Percentiles rank a stretch among this genome's conserved stretches.
Conservation (phyloP, 495 filamentous ascomycete genomes). For the Neohortaea acidophila region DNA sequence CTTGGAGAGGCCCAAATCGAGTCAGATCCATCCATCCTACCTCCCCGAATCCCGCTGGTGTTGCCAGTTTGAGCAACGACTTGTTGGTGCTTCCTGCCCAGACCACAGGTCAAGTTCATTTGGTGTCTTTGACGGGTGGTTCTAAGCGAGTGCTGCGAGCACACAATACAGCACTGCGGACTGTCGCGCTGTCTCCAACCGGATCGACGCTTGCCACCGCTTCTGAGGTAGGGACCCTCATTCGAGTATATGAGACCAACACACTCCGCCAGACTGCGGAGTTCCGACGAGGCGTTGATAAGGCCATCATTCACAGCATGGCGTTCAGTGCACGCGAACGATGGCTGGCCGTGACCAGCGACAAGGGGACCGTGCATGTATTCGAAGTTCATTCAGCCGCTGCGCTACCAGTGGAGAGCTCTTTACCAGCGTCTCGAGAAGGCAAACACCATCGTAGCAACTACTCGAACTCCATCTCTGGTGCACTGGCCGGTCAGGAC, state of each 20-base stretch:
- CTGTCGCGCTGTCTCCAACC: conserved; percentile 65
- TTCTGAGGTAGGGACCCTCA: conserved; percentile 82
- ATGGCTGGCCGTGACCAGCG: conserved; percentile 81
- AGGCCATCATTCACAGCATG: conserved; percentile 71
- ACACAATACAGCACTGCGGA: conserved; percentile 61
- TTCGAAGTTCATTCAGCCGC: conserved; percentile 50
- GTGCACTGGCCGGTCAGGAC: too few species aligned
- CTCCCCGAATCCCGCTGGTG: conserved; percentile 66
- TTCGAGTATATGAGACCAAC: conserved; percentile 64
- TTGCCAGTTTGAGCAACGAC: conserved; percentile 62
- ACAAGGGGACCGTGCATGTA: conserved; percentile 88
- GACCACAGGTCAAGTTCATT: conserved; percentile 76
- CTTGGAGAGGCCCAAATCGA: conserved; percentile 5
- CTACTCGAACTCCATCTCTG: too few species aligned
- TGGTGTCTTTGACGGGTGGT: conserved; percentile 65
- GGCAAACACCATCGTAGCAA: conserved; percentile 19
- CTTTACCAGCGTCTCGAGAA: conserved; percentile 25
- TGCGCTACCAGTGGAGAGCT: neutral
- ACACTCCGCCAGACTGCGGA: conserved; percentile 70
- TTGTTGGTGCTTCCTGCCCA: conserved; percentile 69
- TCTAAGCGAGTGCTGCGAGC: conserved; percentile 92
- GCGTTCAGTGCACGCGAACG: conserved; percentile 67
- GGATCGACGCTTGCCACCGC: conserved; percentile 79
- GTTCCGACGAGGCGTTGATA: conserved; percentile 75
- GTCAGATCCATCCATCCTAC: conserved; percentile 32